Evolutionary conservation across 140 eudicot species (phyloP).

Genomic region (Ambrosia hybrid): DNA sequence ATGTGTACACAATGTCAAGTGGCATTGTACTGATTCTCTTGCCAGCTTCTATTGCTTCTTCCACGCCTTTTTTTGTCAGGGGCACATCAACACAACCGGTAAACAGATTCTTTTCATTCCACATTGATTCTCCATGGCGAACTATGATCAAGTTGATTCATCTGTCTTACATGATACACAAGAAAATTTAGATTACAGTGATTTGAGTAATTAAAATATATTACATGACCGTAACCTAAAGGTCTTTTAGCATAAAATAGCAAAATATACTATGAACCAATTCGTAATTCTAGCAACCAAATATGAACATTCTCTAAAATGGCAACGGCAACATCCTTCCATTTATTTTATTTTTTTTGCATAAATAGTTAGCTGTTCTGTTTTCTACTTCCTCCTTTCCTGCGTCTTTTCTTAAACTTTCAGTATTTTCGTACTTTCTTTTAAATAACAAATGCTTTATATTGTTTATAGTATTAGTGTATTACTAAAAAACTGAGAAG

Average conservation of each 20-base stretch:
- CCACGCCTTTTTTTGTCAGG: constrained; percentile 76
- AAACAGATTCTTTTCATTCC: constrained; percentile 95
- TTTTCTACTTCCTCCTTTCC: background rate
- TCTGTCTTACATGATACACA: constrained; percentile 38
- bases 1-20: constrained; percentile 71
- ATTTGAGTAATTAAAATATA: constrained; percentile 17
- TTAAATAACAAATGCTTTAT: background rate
- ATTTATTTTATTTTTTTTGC: background rate
- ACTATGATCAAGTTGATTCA: constrained; percentile 75
- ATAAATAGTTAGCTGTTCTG: background rate
- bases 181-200: background rate
- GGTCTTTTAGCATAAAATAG: background rate
- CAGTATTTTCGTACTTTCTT: background rate
- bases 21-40: constrained; percentile 72
- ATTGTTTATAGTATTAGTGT: too few relatives aligned
- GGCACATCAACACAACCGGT: constrained; percentile 99
- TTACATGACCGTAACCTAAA: background rate
- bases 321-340: background rate
- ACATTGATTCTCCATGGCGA: constrained; percentile 94
- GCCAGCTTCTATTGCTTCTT: constrained; percentile 95
- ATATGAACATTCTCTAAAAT: background rate
- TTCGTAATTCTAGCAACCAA: background rate
- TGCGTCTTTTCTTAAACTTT: background rate
- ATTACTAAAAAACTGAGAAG: background rate
- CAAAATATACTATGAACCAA: background rate